phyloP scores from a whole-genome alignment of 73 alveolate species.

The Symbiodinium natans region DNA sequence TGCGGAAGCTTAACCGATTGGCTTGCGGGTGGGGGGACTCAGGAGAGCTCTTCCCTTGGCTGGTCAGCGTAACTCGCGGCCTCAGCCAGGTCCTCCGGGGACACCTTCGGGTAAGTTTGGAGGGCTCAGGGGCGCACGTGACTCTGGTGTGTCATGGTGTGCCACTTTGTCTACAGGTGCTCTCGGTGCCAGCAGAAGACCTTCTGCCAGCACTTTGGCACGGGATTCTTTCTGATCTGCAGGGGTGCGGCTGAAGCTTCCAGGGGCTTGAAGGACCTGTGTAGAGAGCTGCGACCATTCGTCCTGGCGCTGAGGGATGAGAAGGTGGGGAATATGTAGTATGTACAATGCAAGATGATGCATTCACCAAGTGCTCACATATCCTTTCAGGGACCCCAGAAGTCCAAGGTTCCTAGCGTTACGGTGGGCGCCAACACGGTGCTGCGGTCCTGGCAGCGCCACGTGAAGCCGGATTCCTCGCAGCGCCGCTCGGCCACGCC shows the following conservation, averaged over 20 bases:
- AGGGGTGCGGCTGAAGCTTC: too few species aligned
- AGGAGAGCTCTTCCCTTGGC: conserved; percentile 79
- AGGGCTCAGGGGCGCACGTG: too few species aligned
- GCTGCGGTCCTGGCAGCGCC: conserved; percentile 84
- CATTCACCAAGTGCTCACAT: too few species aligned
- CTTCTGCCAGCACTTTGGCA: conserved; percentile 42
- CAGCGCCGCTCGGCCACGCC: conserved; percentile 13
- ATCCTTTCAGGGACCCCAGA: too few species aligned
- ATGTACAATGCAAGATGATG: too few species aligned
- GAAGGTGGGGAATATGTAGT: too few species aligned
- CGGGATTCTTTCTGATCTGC: too few species aligned
- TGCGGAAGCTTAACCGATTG: too few species aligned
- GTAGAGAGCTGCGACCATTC: too few species aligned
- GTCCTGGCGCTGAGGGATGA: too few species aligned
- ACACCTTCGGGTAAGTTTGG: neutral
- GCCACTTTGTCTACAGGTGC: neutral
- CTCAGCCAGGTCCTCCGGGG: conserved; percentile 24
- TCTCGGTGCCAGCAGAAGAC: conserved; percentile 47
- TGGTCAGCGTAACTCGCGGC: conserved; percentile 67
- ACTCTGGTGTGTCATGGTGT: neutral
- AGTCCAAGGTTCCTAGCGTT: conserved; percentile 36
- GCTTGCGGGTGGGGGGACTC: neutral
- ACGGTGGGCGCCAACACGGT: conserved; percentile 51
- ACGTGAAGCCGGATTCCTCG: neutral
- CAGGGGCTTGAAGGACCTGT: too few species aligned